Evolutionary conservation across 257 asterid genomes (phyloP).

Genomic region (Plantago major): DNA sequence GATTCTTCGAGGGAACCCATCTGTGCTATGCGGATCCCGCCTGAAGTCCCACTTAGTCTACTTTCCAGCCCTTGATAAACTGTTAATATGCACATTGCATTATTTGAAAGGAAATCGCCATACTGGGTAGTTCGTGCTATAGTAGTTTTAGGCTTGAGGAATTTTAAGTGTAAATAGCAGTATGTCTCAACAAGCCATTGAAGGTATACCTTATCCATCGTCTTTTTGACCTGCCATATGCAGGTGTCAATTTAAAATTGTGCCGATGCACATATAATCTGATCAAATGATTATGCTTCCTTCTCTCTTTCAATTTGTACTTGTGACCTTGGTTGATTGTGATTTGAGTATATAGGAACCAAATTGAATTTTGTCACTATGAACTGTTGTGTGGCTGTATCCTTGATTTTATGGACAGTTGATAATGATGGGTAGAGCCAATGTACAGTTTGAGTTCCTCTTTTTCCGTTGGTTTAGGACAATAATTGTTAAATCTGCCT

Average conservation of each 20-base stretch:
- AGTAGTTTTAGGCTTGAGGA: background rate
- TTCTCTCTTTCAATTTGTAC: background rate
- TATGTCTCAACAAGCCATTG: background rate
- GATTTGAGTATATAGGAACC: background rate
- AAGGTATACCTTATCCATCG: background rate
- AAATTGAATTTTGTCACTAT: background rate
- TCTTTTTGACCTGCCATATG: background rate
- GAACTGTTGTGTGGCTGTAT: background rate
- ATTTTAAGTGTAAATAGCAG: background rate
- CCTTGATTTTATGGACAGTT: background rate
- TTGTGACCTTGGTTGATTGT: background rate
- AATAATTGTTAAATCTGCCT: slow-evolving; percentile 10
- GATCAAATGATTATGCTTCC: background rate
- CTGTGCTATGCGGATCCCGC: background rate
- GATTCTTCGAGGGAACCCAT: background rate
- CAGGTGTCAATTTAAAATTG: background rate
- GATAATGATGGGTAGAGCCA: slow-evolving; percentile 9
- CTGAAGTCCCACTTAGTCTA: background rate
- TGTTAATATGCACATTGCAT: no score
- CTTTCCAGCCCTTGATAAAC: background rate
- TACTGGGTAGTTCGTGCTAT: background rate
- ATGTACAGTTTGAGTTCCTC: background rate
- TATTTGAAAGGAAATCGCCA: background rate
- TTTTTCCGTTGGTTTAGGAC: slow-evolving; percentile 1
- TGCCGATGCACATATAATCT: background rate